Evolutionary conservation across 2,329 filamentous ascomycete genomes (phyloP).

Genomic region (Onygenales sp.): DNA sequence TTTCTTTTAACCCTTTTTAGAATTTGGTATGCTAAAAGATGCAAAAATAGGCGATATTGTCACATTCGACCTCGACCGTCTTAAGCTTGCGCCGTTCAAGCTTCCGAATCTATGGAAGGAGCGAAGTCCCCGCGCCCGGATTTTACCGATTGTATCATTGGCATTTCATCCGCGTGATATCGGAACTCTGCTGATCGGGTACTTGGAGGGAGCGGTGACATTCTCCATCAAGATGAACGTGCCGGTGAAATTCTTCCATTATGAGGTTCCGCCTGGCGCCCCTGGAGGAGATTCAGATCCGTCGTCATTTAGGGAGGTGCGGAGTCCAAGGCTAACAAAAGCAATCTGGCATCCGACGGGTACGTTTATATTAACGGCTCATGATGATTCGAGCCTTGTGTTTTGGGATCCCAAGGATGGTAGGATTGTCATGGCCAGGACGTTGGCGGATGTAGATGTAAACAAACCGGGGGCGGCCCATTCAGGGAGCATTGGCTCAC

Average conservation of each 20-base stretch:
- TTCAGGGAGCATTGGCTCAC: conserved; percentile 17
- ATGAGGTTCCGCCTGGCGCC: conserved; percentile 69
- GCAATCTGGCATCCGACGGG: conserved; percentile 93
- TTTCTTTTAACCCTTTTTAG: background rate
- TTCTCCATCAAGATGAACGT: conserved; percentile 93
- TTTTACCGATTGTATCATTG: conserved; percentile 62
- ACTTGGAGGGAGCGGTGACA: conserved; percentile 74
- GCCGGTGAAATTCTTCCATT: conserved; percentile 69
- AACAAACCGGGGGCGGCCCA: conserved; percentile 50
- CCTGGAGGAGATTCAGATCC: conserved; percentile 67
- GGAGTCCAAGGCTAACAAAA: conserved; percentile 68
- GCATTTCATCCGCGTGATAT: conserved; percentile 86
- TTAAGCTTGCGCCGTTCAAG: conserved; percentile 64
- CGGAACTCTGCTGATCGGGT: conserved; percentile 84
- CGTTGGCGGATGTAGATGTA: conserved; percentile 62
- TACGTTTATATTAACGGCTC: conserved; percentile 74
- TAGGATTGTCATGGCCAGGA: conserved; percentile 72
- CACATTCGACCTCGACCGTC: conserved; percentile 86
- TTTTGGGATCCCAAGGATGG: conserved; percentile 93
- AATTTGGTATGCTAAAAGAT: background rate
- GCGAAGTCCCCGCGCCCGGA: conserved; percentile 56
- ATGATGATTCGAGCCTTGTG: conserved; percentile 85
- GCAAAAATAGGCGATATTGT: conserved; percentile 59
- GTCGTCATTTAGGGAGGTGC: conserved; percentile 48
- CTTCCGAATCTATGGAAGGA: conserved; percentile 82